These are phyloP conservation scores for Phaeosphaeriaceae sp. DNA, from an alignment of 2,329 filamentous ascomycete genomes.

Conservation along the genomic window DNA sequence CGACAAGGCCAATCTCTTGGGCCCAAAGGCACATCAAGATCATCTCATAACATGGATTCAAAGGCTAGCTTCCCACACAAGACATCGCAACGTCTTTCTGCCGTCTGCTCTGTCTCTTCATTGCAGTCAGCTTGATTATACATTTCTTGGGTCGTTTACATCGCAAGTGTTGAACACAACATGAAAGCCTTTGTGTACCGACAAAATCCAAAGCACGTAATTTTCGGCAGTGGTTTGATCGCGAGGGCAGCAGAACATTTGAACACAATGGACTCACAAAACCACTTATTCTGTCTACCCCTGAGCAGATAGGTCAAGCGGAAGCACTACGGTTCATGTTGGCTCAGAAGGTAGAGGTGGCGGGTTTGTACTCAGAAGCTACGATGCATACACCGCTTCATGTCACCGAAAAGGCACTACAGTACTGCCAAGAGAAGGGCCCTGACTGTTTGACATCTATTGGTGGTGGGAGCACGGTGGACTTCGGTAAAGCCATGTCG, in stretches of 20 bases:
- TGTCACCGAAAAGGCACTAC: constrained; percentile 65
- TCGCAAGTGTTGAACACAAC: background rate
- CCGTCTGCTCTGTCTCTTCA: no score
- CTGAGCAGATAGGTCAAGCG: constrained; percentile 1
- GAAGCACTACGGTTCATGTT: constrained; percentile 39
- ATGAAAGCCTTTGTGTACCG: background rate
- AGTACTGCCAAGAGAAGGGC: constrained; percentile 52
- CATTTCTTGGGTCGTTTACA: background rate
- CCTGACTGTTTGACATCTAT: constrained; percentile 67
- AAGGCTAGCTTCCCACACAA: no score
- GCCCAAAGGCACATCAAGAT: no score
- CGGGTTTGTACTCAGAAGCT: constrained; percentile 62
- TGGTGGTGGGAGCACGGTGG: constrained; percentile 69
- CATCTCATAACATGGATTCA: no score
- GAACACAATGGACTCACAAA: background rate
- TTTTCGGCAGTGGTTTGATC: background rate
- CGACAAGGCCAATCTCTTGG: no score
- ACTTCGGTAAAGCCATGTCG: constrained; percentile 56
- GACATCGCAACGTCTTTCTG: no score
- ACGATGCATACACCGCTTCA: constrained; percentile 70
- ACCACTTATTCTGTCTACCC: constrained; percentile 41
- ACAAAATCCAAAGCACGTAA: background rate
- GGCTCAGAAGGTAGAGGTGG: background rate
- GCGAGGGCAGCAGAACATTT: background rate
- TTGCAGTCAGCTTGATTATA: background rate